Evolutionary conservation across 805 yeast species (phyloP), one percentile per base, ranked within the genome.

Genomic region (Yamadazyma endophytica): DNA sequence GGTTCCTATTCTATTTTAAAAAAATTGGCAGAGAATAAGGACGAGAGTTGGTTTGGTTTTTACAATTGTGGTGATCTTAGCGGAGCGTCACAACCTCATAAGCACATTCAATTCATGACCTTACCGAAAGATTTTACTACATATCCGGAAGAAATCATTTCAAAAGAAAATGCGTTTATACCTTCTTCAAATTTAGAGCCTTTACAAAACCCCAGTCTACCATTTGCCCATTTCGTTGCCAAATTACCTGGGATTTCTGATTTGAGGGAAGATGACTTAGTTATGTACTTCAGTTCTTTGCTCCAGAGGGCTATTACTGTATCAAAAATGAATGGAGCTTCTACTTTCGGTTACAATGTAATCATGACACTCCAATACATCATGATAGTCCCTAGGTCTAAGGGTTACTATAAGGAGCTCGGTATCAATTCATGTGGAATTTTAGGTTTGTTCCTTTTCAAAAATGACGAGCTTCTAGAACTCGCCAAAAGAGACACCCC

Each of bases 21-120:
- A 11, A 60, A 58, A 12, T 60, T 82, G 31, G 75, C 76, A 46
- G 55, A 57, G 34, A 54, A 39, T 40, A 30, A 50, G 2, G 58
- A 52, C 14, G 62, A 54, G 11, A 68, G 73, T 35, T 81, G 84
- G 68, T 67, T 89, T 52, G 88, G 88, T 0, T 90, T 90, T 56
- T 90, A 77, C 70, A 90, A 90, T 56, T 79, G 86, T 50, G 98
- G 98, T 6, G 77, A 79, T 13, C 70, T 77, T 44, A 77, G 94
- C 40, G 98, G 97, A 1, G 95, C 96, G n/a, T 87, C 96, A 0
- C 92, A 88, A 49, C 81, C 84, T 28, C 98, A 90, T 61, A 87
- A 85, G 52, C 98, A 90, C 58, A 58, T 92, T 40, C 98, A 92
- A 58, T 79, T 89, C 57, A 64, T 90, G 71, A 68, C 77, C 26